These are phyloP conservation scores for Lactifluus hygrophoroides DNA, from an alignment of 768 basidiomycete species.

Conservation along the genomic window DNA sequence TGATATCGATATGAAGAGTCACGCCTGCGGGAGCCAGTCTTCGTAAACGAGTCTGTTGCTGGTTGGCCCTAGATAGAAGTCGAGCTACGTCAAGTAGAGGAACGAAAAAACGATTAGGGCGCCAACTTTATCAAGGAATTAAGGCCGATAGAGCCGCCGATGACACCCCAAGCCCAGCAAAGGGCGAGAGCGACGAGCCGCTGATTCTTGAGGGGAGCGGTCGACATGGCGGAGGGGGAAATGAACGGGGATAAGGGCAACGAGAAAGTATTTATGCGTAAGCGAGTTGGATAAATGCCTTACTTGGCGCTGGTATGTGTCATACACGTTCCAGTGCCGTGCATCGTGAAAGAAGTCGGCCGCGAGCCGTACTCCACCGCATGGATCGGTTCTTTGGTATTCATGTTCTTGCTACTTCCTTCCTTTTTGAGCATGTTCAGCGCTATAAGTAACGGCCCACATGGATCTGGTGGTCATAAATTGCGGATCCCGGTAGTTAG, in stretches of 20 bases:
- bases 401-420: not conserved
- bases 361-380: not conserved
- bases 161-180: constrained; percentile 26
- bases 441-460: not conserved
- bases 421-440: not conserved
- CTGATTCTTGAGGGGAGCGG: constrained; percentile 12
- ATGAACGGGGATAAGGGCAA: not conserved
- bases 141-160: constrained; percentile 26
- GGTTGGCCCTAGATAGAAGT: constrained; percentile 4
- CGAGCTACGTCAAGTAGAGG: not conserved
- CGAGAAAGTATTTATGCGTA: constrained; percentile 2
- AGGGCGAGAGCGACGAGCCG: constrained; percentile 27
- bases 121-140: constrained; percentile 29
- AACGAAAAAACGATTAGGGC: not conserved
- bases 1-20: constrained; percentile 13
- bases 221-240: constrained; percentile 1
- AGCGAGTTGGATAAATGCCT: no score
- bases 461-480: not conserved
- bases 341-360: not conserved
- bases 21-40: constrained; percentile 10
- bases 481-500: not conserved
- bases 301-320: not conserved
- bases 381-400: constrained; percentile 2
- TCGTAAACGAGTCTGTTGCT: constrained; percentile 1
- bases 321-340: not conserved